Base-by-base conservation (phyloP, 2,329 filamentous ascomycete species). In the Fusarium temperatum region DNA sequence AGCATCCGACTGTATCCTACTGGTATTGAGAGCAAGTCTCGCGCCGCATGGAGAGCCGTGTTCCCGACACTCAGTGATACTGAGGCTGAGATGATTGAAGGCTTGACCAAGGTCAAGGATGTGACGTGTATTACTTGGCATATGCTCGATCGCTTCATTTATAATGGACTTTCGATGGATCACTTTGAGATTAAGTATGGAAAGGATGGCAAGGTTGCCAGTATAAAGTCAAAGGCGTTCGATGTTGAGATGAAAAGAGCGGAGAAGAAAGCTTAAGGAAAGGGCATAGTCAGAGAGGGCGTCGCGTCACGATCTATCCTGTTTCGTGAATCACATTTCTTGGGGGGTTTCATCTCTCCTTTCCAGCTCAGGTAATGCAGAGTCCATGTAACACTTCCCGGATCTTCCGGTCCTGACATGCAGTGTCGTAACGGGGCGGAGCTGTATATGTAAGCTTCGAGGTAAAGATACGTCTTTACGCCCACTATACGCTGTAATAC, bases 61-160 rank as follows among this genome's bases (percentile, higher is more conserved):
- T 55, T 68, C 12, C 66, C 63, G 5, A 12, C 48, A 12, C 24
- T 67, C 9, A 18, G 42, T 4, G 66, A 62, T 1, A 26, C 18
- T 3, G 48, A 61, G 1, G 63, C 55, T 2, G 42, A 62, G 3
- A 38, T 62, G 22, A 55, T 68, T 45, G 30, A 67, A 2, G 48
- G 28, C 0, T 18, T 58, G 11, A 55, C 63, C 1, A 45, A 26
- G 8, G 36, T 68, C 5, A 42, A 42, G 18, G 63, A 67, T 28
- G 48, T 66, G 1, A 55, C 63, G 3, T 67, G 66, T 30, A 42
- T 61, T 53, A 68, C 66, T 14, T 68, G 63, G 66, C 35, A 36
- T 4, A 55, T 44, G 47, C 15, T 47, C 10, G 63, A 68, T 44
- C 41, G 63, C 13, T 26, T 42, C 6, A 62, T 62, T 6, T 68